Base-by-base conservation (phyloP, 208 protist species). In the Trypanosoma brucei region DNA sequence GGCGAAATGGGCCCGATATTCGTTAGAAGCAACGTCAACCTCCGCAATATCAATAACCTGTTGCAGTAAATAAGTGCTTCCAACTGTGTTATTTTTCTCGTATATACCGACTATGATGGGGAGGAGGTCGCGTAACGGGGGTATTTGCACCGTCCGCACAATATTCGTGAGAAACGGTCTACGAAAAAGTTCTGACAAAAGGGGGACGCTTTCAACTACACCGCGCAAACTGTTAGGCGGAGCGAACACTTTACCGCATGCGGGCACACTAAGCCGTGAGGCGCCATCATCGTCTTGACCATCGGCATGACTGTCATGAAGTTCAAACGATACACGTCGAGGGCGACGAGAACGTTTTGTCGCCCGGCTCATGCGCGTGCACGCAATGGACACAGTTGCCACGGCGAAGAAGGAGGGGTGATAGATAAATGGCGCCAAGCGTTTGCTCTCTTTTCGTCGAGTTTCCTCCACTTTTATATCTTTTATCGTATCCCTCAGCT, bases 321-420 rank as follows among this genome's bases (percentile, higher is more conserved):
- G 22, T 22, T 22, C 22, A 22, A 22, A 22, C 22, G 22, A 22
- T 22, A 22, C 22, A 22, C 22, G 22, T 22, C 22, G 22, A 22
- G 22, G 22, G 22, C 22, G 0, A 22, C 22, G 22, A 22, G 22
- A 22, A 22, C 22, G 22, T 22, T 22, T 22, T 22, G 22, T 22
- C 22, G 22, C 22, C 22, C 22, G 22, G 22, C 22, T 22, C 22
- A 22, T 22, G 22, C 22, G 22, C 22, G 4, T 33, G 40, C 58
- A 71, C 14, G 66, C 59, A n/a, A 63, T 44, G 3, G 65, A 57
- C n/a, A 42, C 40, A 37, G 36, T 13, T 3, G 30, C 57, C 11
- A 71, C 38, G 22, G 40, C 30, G 51, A 40, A 52, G 2, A 71
- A 39, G 4, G 66, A 60, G 13, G 3, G 9, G 5, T n/a, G n/a